Percentiles rank a stretch among this genome's conserved stretches.
phyloP scores from a whole-genome alignment of 106 monocot genomes.

The Dendrobium catenatum region DNA sequence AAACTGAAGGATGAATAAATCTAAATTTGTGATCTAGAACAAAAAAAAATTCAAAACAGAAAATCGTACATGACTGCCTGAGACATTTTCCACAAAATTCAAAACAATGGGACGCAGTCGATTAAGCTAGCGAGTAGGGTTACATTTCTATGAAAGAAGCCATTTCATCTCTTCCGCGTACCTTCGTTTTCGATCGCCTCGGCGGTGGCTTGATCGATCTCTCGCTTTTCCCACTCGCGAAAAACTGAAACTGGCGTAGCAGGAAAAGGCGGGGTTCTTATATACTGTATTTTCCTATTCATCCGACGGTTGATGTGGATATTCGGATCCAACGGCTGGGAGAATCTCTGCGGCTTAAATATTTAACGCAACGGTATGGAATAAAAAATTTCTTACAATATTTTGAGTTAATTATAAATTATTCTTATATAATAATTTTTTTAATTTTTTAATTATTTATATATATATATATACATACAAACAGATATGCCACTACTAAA shows the following conservation, averaged over 20 bases:
- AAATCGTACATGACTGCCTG: neutral
- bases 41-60: neutral
- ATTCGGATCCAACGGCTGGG: neutral
- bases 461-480: no score
- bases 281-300: neutral
- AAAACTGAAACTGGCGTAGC: neutral
- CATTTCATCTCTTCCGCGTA: neutral
- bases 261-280: conserved; percentile 4
- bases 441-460: no score
- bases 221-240: neutral
- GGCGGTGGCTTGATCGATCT: neutral
- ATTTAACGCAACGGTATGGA: no score
- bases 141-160: neutral
- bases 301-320: neutral
- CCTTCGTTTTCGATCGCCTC: neutral
- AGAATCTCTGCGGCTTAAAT: neutral
- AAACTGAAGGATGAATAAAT: neutral
- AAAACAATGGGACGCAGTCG: neutral
- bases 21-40: neutral
- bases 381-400: no score
- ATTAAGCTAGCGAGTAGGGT: neutral
- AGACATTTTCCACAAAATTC: neutral
- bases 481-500: no score
- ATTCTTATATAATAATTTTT: no score
- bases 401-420: no score